phyloP scores from a whole-genome alignment of 2,329 filamentous ascomycete genomes.

The Curvularia lunata region DNA sequence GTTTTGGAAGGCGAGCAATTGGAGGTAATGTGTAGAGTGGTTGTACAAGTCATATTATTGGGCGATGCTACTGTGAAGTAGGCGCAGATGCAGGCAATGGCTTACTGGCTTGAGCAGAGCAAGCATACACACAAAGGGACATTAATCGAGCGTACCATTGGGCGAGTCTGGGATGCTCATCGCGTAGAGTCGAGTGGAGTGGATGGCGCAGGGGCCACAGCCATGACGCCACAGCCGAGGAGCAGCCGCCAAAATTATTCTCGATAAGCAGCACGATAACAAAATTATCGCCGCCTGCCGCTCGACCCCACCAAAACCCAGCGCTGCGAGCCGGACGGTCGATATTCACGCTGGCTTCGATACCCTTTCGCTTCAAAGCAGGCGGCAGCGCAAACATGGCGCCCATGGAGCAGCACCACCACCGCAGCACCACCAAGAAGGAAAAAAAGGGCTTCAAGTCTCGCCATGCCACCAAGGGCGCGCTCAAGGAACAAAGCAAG shows the following conservation, averaged over 20 bases:
- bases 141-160: background rate
- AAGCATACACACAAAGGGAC: background rate
- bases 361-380: conserved; percentile 86
- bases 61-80: background rate
- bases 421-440: conserved; percentile 90
- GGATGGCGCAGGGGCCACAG: background rate
- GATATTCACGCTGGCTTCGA: conserved; percentile 45
- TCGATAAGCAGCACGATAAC: conserved; percentile 19
- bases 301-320: conserved; percentile 17
- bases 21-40: background rate
- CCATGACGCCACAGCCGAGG: conserved; percentile 30
- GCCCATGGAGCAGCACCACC: conserved; percentile 75
- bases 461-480: conserved; percentile 84
- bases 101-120: too few relatives aligned
- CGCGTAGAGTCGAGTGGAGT: too few relatives aligned
- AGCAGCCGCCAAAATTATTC: conserved; percentile 19
- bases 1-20: background rate
- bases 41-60: background rate
- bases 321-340: conserved; percentile 19
- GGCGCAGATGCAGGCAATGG: background rate
- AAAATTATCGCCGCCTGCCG: conserved; percentile 36
- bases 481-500: conserved; percentile 83
- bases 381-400: conserved; percentile 71
- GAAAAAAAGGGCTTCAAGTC: conserved; percentile 92
- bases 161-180: background rate